Evolutionary conservation across 225 moss, liverwort and hornwort genomes (phyloP).

Genomic region (Polytrichum commune): DNA sequence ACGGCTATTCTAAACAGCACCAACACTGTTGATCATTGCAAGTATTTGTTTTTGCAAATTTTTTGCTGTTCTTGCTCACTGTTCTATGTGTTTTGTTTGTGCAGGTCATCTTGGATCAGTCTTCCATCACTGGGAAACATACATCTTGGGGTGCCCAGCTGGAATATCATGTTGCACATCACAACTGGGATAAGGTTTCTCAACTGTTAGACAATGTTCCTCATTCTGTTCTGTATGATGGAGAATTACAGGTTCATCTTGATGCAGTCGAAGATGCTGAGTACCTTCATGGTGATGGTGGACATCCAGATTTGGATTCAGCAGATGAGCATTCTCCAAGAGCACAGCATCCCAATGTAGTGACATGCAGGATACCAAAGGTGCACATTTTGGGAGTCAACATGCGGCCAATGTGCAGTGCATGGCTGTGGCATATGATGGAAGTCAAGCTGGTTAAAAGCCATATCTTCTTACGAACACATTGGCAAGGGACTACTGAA

Average conservation of each 20-base stretch:
- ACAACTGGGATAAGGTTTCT: conserved; percentile 75
- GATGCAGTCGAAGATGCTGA: conserved; percentile 49
- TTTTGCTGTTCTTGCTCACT: too few relatives aligned
- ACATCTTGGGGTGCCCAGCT: conserved; percentile 87
- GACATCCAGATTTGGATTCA: conserved; percentile 52
- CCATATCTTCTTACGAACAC: conserved; percentile 21
- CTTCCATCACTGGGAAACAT: conserved; percentile 43
- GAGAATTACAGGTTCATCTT: conserved; percentile 55
- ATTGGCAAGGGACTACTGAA: conserved; percentile 18
- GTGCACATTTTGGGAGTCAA: conserved; percentile 15
- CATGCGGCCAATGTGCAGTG: conserved; percentile 20
- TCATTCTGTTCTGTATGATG: conserved; percentile 59
- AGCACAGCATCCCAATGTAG: neutral
- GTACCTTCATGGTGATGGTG: conserved; percentile 5
- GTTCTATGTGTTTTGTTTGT: too few relatives aligned
- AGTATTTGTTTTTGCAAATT: too few relatives aligned
- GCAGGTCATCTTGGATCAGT: conserved; percentile 84
- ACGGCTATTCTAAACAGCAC: too few relatives aligned
- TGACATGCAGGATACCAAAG: conserved; percentile 12
- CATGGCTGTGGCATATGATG: conserved; percentile 25
- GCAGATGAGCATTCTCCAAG: conserved; percentile 25
- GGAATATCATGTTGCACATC: conserved; percentile 78
- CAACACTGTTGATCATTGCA: too few relatives aligned
- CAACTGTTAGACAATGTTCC: conserved; percentile 75
- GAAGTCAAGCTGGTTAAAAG: conserved; percentile 20